Conservation (phyloP, 2,329 filamentous ascomycete species). For the Ceratocystis alfenasii region DNA sequence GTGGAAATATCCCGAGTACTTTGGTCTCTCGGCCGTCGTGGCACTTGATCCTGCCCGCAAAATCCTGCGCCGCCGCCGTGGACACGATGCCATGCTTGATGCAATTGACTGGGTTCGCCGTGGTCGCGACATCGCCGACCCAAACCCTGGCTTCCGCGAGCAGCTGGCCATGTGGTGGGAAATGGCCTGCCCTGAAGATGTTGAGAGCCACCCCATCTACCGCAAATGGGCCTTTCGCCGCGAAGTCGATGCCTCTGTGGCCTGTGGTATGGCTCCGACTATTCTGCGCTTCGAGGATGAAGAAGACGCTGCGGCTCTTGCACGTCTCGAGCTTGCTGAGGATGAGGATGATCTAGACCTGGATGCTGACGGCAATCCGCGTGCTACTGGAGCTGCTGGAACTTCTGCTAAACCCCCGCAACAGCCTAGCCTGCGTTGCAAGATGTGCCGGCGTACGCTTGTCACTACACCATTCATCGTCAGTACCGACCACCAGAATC, state of each 20-base stretch:
- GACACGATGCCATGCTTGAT: conserved; percentile 26
- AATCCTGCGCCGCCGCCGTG: conserved; percentile 22
- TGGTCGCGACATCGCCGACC: conserved; percentile 66
- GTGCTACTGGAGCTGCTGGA: background rate
- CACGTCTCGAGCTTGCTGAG: conserved; percentile 20
- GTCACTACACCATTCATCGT: conserved; percentile 51
- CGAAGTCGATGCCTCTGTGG: conserved; percentile 47
- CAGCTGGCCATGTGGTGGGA: conserved; percentile 79
- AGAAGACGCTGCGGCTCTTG: conserved; percentile 30
- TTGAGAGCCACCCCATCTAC: conserved; percentile 61
- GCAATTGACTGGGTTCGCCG: conserved; percentile 60
- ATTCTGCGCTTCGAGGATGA: conserved; percentile 75
- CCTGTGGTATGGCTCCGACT: conserved; percentile 67
- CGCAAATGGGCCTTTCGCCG: conserved; percentile 55
- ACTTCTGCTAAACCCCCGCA: conserved; percentile 12
- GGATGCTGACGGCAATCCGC: conserved; percentile 22
- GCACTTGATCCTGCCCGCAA: conserved; percentile 32
- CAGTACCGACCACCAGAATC: conserved; percentile 38
- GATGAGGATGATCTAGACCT: conserved; percentile 24
- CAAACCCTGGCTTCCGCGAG: conserved; percentile 81
- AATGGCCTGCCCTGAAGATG: conserved; percentile 63
- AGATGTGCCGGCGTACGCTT: conserved; percentile 68
- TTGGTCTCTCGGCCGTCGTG: conserved; percentile 35
- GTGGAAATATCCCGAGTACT: conserved; percentile 47
- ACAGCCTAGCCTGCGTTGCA: conserved; percentile 53